These are phyloP conservation scores for Neonectria faginata DNA, from an alignment of 2,329 filamentous ascomycete genomes.

Conservation along the genomic window DNA sequence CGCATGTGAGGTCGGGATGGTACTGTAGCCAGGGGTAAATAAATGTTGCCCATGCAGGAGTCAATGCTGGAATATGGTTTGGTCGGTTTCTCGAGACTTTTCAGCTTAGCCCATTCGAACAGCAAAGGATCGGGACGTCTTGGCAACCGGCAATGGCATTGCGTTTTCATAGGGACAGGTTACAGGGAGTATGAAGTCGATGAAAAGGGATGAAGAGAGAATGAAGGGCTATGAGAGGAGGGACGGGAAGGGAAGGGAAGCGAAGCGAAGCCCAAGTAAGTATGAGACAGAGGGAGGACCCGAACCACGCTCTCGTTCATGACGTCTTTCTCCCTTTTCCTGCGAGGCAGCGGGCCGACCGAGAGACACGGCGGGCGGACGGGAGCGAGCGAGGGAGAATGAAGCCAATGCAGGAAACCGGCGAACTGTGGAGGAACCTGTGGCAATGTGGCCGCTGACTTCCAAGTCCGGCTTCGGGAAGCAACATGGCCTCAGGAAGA, in stretches of 20 bases:
- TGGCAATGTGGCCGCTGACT: not conserved
- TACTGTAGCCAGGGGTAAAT: constrained; percentile 18
- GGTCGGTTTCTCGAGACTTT: constrained; percentile 5
- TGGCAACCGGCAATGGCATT: constrained; percentile 3
- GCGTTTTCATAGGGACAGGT: not conserved
- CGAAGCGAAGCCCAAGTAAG: too few species aligned
- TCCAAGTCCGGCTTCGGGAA: constrained; percentile 7
- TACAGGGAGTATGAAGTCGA: constrained; percentile 5
- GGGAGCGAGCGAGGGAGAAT: constrained; percentile 16
- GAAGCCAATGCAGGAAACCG: constrained; percentile 33
- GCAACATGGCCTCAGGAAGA: constrained; percentile 12
- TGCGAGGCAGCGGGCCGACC: not conserved
- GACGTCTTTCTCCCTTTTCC: not conserved
- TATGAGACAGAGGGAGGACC: not conserved
- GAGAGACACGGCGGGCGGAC: not conserved
- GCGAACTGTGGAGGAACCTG: constrained; percentile 35
- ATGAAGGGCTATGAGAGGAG: not conserved
- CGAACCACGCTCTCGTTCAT: not conserved
- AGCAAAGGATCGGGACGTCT: constrained; percentile 9
- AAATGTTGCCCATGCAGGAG: constrained; percentile 9
- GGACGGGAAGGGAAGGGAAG: not conserved
- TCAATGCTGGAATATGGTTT: constrained; percentile 7
- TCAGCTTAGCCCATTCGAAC: constrained; percentile 6
- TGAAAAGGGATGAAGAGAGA: constrained; percentile 7
- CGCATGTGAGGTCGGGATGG: constrained; percentile 15